Evolutionary conservation across 345 rosid species (phyloP).

Genomic region (Mallotus nudiflorus): DNA sequence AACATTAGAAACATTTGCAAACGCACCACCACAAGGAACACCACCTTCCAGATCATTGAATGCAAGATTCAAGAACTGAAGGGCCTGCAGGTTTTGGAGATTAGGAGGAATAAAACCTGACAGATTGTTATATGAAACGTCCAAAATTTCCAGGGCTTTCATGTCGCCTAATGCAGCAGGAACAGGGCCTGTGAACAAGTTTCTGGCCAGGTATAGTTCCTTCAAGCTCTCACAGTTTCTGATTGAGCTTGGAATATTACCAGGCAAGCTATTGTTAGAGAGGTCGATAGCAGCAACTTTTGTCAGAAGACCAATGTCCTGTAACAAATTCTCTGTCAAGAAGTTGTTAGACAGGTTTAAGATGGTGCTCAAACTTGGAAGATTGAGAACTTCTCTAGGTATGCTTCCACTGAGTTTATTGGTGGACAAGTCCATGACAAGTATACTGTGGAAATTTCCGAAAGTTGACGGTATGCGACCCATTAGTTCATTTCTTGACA

Average conservation of each 20-base stretch:
- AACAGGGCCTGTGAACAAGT: slow-evolving; percentile 40
- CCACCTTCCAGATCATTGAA: too few species aligned
- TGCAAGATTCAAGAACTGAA: too few species aligned
- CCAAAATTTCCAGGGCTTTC: slow-evolving; percentile 44
- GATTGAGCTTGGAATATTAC: slow-evolving; percentile 44
- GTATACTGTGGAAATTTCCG: too few species aligned
- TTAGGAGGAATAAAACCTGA: slow-evolving; percentile 48
- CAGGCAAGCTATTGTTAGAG: slow-evolving; percentile 40
- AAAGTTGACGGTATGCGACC: too few species aligned
- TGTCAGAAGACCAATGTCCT: slow-evolving; percentile 35
- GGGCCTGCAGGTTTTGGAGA: too few species aligned
- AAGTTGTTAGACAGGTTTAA: slow-evolving; percentile 45
- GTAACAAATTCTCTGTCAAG: slow-evolving; percentile 36
- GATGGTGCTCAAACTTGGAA: slow-evolving; percentile 36
- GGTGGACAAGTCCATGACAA: too few species aligned
- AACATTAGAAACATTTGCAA: too few species aligned
- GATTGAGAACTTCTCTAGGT: slow-evolving; percentile 42
- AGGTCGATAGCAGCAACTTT: slow-evolving; percentile 45
- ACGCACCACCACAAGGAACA: too few species aligned
- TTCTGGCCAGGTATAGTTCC: slow-evolving; percentile 38
- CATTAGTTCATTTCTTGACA: too few species aligned
- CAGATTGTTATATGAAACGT: slow-evolving; percentile 47
- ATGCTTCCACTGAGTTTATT: slow-evolving; percentile 50
- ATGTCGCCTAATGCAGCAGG: slow-evolving; percentile 35
- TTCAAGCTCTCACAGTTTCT: slow-evolving; percentile 48